A percentile compares a stretch with the other conserved stretches of the same genome.
Evolutionary conservation across 176 grass and related monocot genomes (phyloP).

Genomic region (Alloteropsis semialata): DNA sequence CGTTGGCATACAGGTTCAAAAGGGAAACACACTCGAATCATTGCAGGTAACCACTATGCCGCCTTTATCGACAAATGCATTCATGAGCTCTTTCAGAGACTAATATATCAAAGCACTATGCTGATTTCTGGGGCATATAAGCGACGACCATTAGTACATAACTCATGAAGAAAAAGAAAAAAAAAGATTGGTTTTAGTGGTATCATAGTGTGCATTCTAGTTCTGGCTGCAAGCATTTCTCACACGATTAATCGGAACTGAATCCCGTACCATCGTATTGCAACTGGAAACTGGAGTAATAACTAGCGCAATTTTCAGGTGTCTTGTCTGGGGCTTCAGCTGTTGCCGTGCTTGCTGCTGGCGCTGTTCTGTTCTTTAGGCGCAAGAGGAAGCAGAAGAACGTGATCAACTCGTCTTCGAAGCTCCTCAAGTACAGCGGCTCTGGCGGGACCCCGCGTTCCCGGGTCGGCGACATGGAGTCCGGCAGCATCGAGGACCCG

Average conservation of each 20-base stretch:
- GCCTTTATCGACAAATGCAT: not conserved
- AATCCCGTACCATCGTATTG: not conserved
- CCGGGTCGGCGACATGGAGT: constrained; percentile 44
- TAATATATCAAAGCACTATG: not conserved
- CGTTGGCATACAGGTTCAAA: not conserved
- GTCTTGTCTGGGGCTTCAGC: too few species aligned
- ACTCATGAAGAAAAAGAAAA: not conserved
- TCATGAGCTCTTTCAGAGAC: not conserved
- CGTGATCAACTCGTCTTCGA: constrained; percentile 42
- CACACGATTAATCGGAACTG: not conserved
- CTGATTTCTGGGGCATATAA: not conserved
- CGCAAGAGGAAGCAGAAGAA: constrained; percentile 43
- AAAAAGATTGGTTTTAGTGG: too few species aligned
- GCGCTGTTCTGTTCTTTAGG: not conserved
- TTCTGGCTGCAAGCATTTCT: not conserved
- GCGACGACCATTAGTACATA: not conserved
- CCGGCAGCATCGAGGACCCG: constrained; percentile 37
- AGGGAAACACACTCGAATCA: accelerated
- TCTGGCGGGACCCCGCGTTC: constrained; percentile 37
- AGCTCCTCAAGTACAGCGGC: constrained; percentile 52
- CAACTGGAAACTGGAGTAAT: not conserved
- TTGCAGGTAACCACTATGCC: not conserved
- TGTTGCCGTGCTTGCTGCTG: not conserved
- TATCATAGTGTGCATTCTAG: too few species aligned
- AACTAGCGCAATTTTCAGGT: constrained; percentile 13